phyloP scores from a whole-genome alignment of 2,329 filamentous ascomycete genomes.

The Calonectria crousiana region DNA sequence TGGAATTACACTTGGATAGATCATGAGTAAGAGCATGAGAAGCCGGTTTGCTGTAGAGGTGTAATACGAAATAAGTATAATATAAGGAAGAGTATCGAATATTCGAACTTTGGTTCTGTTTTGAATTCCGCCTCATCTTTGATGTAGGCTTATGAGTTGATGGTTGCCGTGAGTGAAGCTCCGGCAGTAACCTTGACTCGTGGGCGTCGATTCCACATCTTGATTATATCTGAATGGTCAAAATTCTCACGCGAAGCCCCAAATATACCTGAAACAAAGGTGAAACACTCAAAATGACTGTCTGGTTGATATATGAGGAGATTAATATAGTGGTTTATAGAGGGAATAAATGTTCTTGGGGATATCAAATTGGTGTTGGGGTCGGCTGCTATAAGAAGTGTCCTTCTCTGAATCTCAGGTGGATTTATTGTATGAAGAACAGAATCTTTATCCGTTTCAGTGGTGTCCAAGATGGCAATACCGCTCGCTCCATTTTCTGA shows the following conservation, averaged over 20 bases:
- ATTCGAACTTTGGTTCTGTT: not conserved
- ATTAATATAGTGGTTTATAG: not conserved
- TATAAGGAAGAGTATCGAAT: not conserved
- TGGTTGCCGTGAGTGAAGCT: not conserved
- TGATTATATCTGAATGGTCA: not conserved
- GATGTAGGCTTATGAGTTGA: not conserved
- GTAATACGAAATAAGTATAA: not conserved
- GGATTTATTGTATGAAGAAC: rapidly evolving
- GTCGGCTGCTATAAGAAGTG: slow-evolving; percentile 16
- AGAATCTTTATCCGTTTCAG: too few species aligned
- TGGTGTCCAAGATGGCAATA: not conserved
- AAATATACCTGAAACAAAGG: not conserved
- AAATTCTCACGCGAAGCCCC: not conserved
- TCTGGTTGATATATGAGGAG: not conserved
- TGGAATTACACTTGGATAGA: slow-evolving; percentile 59
- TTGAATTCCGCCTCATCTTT: not conserved
- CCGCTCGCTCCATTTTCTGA: slow-evolving; percentile 20
- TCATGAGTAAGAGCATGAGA: not conserved
- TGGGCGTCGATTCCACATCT: not conserved
- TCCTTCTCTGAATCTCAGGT: not conserved
- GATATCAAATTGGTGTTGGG: slow-evolving; percentile 11
- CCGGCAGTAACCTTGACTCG: not conserved
- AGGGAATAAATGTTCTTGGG: slow-evolving; percentile 11
- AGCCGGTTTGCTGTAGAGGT: not conserved
- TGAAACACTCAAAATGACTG: not conserved